These are phyloP conservation scores for Rubus idaeus DNA, from an alignment of 306 rosid genomes.

Conservation along the genomic window DNA sequence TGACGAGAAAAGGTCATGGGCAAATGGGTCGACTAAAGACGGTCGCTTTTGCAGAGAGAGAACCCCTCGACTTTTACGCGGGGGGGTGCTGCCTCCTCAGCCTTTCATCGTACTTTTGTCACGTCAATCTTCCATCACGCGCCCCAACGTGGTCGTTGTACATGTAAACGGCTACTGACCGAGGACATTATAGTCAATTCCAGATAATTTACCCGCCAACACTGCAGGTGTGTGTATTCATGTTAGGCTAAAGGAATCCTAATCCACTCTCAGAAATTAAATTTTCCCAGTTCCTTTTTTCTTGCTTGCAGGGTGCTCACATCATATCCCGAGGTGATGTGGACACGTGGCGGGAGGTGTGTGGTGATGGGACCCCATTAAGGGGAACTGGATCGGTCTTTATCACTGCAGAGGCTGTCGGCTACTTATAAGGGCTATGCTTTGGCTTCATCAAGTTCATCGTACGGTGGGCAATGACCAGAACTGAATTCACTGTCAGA, in stretches of 20 bases:
- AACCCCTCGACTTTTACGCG: constrained; percentile 71
- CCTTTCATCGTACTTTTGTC: constrained; percentile 88
- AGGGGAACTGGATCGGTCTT: constrained; percentile 79
- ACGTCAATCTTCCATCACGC: constrained; percentile 51
- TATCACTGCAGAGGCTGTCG: constrained; percentile 52
- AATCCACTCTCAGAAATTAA: neutral
- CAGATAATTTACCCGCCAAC: neutral
- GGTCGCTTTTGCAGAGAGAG: constrained; percentile 24
- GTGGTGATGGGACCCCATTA: constrained; percentile 30
- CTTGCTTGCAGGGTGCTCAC: neutral
- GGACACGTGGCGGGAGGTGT: constrained; percentile 29
- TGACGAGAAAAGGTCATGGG: neutral
- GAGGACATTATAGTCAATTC: neutral
- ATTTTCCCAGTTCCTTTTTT: neutral
- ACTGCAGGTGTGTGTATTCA: neutral
- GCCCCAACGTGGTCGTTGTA: constrained; percentile 31
- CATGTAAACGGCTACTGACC: neutral
- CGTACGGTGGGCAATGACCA: constrained; percentile 42
- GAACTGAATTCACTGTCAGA: constrained; percentile 26
- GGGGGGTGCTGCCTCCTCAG: constrained; percentile 45
- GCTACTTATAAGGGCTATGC: constrained; percentile 20
- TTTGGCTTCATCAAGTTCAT: constrained; percentile 6
- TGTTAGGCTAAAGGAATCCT: too few relatives aligned
- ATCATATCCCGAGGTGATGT: neutral
- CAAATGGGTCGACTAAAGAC: constrained; percentile 6